Conservation (phyloP, 805 yeast species). For the Saturnispora sanitii region DNA sequence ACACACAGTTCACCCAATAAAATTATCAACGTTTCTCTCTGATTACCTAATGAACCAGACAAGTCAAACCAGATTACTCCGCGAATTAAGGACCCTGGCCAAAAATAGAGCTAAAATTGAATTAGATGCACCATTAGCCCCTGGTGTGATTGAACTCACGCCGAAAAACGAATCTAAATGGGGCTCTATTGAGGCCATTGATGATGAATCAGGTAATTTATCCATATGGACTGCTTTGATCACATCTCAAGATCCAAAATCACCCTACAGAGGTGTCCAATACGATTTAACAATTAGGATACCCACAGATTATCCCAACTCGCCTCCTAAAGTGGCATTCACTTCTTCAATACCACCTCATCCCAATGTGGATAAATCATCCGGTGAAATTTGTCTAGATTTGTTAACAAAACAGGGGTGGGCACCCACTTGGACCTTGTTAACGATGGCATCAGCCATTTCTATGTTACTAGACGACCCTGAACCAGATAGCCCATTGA, state of each 20-base stretch:
- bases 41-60: too few relatives aligned
- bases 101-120: too few relatives aligned
- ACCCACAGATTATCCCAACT: conserved; percentile 42
- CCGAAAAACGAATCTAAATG: conserved; percentile 16
- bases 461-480: conserved; percentile 50
- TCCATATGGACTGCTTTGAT: conserved; percentile 41
- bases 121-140: too few relatives aligned
- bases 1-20: too few relatives aligned
- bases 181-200: not conserved
- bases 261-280: conserved; percentile 42
- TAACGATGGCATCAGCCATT: conserved; percentile 47
- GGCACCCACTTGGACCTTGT: conserved; percentile 69
- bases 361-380: conserved; percentile 38
- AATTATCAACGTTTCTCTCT: too few relatives aligned
- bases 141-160: not conserved
- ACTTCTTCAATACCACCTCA: conserved; percentile 27
- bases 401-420: conserved; percentile 44
- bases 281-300: conserved; percentile 42
- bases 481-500: conserved; percentile 62
- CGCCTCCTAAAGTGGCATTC: conserved; percentile 50
- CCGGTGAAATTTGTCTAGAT: conserved; percentile 67
- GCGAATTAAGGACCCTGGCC: too few relatives aligned
- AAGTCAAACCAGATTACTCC: too few relatives aligned
- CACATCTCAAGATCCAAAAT: conserved; percentile 35
- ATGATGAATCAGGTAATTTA: conserved; percentile 5